A percentile compares a stretch with the other conserved stretches of the same genome.
Evolutionary conservation across 441 rosid species (phyloP).

Genomic region (Gossypium davidsonii): DNA sequence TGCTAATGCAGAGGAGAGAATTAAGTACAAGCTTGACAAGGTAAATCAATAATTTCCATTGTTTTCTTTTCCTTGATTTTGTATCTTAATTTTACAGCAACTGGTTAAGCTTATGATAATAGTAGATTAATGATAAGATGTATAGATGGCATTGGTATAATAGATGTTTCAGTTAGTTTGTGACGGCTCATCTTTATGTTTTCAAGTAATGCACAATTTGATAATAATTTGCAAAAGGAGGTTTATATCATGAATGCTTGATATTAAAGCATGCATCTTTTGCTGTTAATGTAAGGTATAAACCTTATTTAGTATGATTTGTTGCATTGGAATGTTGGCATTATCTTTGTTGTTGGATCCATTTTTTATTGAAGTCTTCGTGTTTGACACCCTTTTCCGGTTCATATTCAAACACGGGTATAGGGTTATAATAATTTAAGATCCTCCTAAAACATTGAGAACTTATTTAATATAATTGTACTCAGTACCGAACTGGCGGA

Average conservation of each 20-base stretch:
- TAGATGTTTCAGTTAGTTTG: background rate
- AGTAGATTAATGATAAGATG: background rate
- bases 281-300: background rate
- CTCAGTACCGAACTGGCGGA: too few species aligned
- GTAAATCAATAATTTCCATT: conserved; percentile 26
- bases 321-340: background rate
- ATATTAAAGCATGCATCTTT: background rate
- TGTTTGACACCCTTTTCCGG: background rate
- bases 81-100: background rate
- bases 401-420: background rate
- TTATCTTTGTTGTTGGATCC: background rate
- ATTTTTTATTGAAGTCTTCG: background rate
- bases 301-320: background rate
- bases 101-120: background rate
- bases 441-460: too few species aligned
- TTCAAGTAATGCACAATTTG: background rate
- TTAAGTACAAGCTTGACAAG: conserved; percentile 76
- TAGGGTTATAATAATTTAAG: background rate
- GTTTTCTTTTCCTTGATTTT: background rate
- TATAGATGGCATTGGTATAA: background rate
- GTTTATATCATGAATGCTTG: background rate
- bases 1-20: conserved; percentile 69
- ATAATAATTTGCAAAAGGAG: background rate
- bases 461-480: too few species aligned
- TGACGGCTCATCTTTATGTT: background rate